Base-by-base conservation (phyloP, 768 basidiomycete genomes). In the Porpolomopsis calyptriformis region DNA sequence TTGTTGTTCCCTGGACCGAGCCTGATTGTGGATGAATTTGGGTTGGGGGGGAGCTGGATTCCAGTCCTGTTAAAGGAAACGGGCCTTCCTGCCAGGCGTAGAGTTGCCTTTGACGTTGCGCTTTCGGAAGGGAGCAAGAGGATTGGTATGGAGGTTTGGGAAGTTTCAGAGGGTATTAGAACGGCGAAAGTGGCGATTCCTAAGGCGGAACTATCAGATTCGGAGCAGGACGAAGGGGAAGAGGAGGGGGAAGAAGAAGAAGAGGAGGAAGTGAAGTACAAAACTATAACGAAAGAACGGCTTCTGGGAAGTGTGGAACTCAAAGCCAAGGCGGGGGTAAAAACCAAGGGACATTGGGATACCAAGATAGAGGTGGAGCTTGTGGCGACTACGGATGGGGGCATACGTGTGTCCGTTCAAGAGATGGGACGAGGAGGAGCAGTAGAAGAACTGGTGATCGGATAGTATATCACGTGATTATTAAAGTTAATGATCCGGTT, bases 81-180 rank as follows among this genome's bases (percentile, higher is more conserved):
- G 0, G 73, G 79, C 0, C 60, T 89, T 1, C 87, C 87, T 22
- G 78, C 74, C 22, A 67, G 86, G 34, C 63, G 87, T 24, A 68
- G 67, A 9, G 64, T 82, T 37, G 60, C 70, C 14, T 70, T 87
- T 50, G 78, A 80, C 27, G 76, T 80, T 20, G 70, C 68, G 18
- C 60, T 82, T 1, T 53, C 52, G 20, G 69, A 60, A 43, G 62
- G 54, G 34, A 65, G 57, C 44, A 73, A 69, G 55, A 65, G 64
- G 53, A 65, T 85, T 35, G 78, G 73, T 10, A 72, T 82, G 43
- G 87, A 90, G 60, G 64, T 89, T 22, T 86, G 84, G 83, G 85
- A 90, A 58, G 78, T 79, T 14, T 72, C 72, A 43, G 85, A 87
- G 55, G 72, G 72, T 2, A 68, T 86, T 49, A 73, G 76, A 47